Base-by-base conservation (phyloP, 164 flowering plant species). In the Cinnamomum chago region DNA sequence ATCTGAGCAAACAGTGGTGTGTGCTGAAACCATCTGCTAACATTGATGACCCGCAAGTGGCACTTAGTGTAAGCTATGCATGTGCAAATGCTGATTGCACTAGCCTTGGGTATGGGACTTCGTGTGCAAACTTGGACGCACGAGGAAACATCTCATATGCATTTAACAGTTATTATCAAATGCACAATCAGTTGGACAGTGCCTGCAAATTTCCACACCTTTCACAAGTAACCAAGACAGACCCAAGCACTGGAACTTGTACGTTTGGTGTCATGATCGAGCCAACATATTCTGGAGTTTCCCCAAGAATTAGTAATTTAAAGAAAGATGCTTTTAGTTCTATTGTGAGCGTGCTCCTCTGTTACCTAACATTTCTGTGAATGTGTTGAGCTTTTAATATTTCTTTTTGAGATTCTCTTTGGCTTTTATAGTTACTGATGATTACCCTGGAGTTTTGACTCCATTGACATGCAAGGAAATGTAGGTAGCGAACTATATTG, bases 121-220 rank as follows among this genome's bases (percentile, higher is more conserved):
- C 95, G 3, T 94, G 98, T 75, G 85, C 80, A 0, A 71, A 74
- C 66, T 60, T 92, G 76, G 94, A 89, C 72, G 81, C 83, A 4
- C 81, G 82, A 28, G 96, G 90, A n/a, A 94, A 94, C 78, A 82
- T 92, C 13, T 94, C 98, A 0, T 94, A 88, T 73, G 98, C 97
- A 20, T 90, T 90, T 69, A 94, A 94, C 78, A 92, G 90, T 78
- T 94, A 88, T 77, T 94, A 83, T 79, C 97, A 93, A 85, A 86
- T 60, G 67, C 73, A 86, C 30, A 79, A 93, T 75, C 98, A 93
- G 83, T 75, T 76, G 15, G 92, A 90, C 10, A 67, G 14, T 0
- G 96, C 98, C 15, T 94, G 98, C 85, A 83, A 84, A 75, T 94
- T 94, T 69, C 74, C 82, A 2, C 74, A 80, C 69, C 79, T 94